phyloP scores from a whole-genome alignment of 2,329 filamentous ascomycete species.

The Phoma herbarum region DNA sequence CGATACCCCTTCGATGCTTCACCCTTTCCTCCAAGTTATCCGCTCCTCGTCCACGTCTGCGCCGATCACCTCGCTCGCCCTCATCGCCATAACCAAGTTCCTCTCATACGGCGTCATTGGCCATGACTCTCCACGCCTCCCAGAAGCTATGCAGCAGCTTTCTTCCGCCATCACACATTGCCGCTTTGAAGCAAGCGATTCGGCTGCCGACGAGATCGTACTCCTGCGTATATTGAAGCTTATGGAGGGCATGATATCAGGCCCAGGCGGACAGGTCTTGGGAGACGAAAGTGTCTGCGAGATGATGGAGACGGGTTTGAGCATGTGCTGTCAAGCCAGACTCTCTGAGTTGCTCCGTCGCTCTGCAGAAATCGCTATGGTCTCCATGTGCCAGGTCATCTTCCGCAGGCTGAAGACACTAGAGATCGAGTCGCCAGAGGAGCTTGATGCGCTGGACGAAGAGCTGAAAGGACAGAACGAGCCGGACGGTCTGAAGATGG shows the following conservation, averaged over 20 bases:
- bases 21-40: conserved; percentile 96
- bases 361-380: conserved; percentile 96
- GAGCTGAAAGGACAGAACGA: conserved; percentile 68
- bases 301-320: conserved; percentile 98
- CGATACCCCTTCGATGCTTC: conserved; percentile 86
- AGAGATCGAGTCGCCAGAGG: conserved; percentile 76
- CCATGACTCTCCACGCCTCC: conserved; percentile 82
- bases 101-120: conserved; percentile 93
- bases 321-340: conserved; percentile 93
- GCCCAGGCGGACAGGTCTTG: conserved; percentile 89
- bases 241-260: conserved; percentile 98
- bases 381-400: conserved; percentile 98
- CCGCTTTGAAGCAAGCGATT: conserved; percentile 95
- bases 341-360: conserved; percentile 89
- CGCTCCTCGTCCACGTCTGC: conserved; percentile 95
- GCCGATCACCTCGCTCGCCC: conserved; percentile 91
- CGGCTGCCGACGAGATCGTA: conserved; percentile 93
- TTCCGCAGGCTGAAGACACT: conserved; percentile 92
- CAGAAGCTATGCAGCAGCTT: conserved; percentile 91
- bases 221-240: conserved; percentile 92
- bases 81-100: conserved; percentile 95
- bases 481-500: conserved; percentile 83
- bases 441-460: conserved; percentile 71
- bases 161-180: conserved; percentile 97
- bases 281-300: conserved; percentile 98